Evolutionary conservation across 1,284 basidiomycete genomes (phyloP).

Genomic region (Leccinum solheimii): DNA sequence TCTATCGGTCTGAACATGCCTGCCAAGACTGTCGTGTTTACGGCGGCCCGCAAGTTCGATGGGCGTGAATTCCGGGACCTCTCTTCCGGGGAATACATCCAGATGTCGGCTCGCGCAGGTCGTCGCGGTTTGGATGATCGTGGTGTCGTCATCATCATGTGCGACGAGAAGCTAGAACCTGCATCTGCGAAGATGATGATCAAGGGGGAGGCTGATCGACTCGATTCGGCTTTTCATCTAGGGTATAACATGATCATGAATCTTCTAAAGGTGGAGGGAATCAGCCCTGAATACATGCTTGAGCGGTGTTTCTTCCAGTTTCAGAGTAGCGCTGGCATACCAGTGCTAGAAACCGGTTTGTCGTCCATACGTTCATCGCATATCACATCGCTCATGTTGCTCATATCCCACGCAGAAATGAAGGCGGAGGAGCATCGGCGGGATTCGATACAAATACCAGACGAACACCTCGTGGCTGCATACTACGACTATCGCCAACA

Average conservation of each 20-base stretch:
- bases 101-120: conserved; percentile 99
- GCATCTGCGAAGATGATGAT: conserved; percentile 94
- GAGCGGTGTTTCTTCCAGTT: conserved; percentile 98
- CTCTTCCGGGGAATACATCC: conserved; percentile 91
- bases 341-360: conserved; percentile 82
- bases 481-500: conserved; percentile 93
- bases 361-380: conserved; percentile 4
- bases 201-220: conserved; percentile 95
- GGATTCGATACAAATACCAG: conserved; percentile 70
- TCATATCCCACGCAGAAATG: conserved; percentile 56
- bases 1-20: conserved; percentile 99
- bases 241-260: conserved; percentile 99
- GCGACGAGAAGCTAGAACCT: conserved; percentile 97
- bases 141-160: conserved; percentile 99
- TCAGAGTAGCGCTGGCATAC: conserved; percentile 91
- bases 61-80: conserved; percentile 93
- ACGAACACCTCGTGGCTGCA: conserved; percentile 83
- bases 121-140: conserved; percentile 96
- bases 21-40: conserved; percentile 99
- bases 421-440: conserved; percentile 72
- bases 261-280: conserved; percentile 97
- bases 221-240: conserved; percentile 98
- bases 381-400: background rate
- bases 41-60: conserved; percentile 93
- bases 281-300: conserved; percentile 98